These are phyloP conservation scores for Berkeleyomyces basicola DNA, from an alignment of 2,329 filamentous ascomycete species.

Conservation along the genomic window DNA sequence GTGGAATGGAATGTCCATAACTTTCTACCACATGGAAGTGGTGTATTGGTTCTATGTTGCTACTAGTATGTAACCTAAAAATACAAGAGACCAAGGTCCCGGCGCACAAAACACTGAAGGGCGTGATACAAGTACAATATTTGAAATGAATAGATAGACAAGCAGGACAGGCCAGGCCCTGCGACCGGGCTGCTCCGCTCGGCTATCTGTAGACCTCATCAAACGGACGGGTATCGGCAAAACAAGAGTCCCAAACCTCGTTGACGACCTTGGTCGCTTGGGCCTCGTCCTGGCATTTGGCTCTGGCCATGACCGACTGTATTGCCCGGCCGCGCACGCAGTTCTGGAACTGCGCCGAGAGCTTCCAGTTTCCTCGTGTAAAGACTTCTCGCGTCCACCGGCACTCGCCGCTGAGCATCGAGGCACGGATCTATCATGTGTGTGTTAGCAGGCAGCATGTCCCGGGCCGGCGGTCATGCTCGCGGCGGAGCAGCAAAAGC, in stretches of 20 bases:
- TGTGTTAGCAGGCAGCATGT: slow-evolving; percentile 12
- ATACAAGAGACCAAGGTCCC: background rate
- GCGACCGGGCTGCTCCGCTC: background rate
- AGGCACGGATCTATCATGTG: slow-evolving; percentile 60
- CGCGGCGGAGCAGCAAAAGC: slow-evolving; percentile 13
- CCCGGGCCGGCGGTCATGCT: background rate
- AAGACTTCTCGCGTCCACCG: slow-evolving; percentile 78
- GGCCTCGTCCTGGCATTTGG: slow-evolving; percentile 66
- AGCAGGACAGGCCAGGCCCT: background rate
- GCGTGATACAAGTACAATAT: background rate
- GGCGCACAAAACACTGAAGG: background rate
- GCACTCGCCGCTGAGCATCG: slow-evolving; percentile 85
- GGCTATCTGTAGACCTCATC: slow-evolving; percentile 77
- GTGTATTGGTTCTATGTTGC: background rate
- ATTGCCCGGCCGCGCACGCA: slow-evolving; percentile 75
- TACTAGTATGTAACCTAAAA: background rate
- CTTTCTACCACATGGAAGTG: background rate
- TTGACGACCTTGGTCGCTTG: slow-evolving; percentile 82
- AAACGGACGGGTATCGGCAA: slow-evolving; percentile 83
- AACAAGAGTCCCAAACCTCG: slow-evolving; percentile 98
- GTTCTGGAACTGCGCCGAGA: slow-evolving; percentile 86
- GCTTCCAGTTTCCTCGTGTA: slow-evolving; percentile 65
- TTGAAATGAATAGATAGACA: background rate
- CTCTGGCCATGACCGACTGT: slow-evolving; percentile 60
- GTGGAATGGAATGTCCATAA: background rate